These are phyloP conservation scores for Haematococcus lacustris DNA, from an alignment of 139 green algal genomes.

Conservation along the genomic window DNA sequence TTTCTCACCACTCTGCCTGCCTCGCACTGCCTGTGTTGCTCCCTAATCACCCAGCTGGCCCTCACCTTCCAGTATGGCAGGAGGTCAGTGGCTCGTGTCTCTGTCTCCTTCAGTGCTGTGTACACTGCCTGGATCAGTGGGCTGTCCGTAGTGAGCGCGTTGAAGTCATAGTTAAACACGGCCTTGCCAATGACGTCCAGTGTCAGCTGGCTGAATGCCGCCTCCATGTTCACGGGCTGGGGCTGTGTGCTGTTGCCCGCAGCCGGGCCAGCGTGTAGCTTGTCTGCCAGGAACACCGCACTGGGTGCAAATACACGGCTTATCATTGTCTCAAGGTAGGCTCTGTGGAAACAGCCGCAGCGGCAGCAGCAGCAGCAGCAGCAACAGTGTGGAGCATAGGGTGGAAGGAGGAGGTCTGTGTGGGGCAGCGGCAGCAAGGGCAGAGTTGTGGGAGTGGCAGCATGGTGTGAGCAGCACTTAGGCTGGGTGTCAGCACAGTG, in stretches of 20 bases:
- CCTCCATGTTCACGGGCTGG: slow-evolving; percentile 88
- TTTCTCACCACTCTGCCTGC: too few relatives aligned
- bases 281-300: slow-evolving; percentile 59
- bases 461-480: too few relatives aligned
- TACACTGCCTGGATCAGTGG: slow-evolving; percentile 95
- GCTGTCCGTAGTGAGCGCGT: slow-evolving; percentile 72
- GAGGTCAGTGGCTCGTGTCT: slow-evolving; percentile 91
- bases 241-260: slow-evolving; percentile 6
- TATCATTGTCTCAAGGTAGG: slow-evolving; percentile 91
- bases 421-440: too few relatives aligned
- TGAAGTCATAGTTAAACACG: slow-evolving; percentile 99
- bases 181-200: slow-evolving; percentile 93
- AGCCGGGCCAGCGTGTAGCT: slow-evolving; percentile 52
- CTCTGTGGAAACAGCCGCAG: slow-evolving; percentile 21
- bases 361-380: too few relatives aligned
- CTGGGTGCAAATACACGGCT: slow-evolving; percentile 73
- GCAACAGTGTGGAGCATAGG: too few relatives aligned
- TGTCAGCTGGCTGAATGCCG: slow-evolving; percentile 87
- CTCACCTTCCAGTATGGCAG: slow-evolving; percentile 90
- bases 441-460: too few relatives aligned
- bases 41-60: too few relatives aligned
- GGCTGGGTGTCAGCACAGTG: too few relatives aligned
- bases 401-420: too few relatives aligned
- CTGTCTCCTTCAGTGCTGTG: slow-evolving; percentile 97
- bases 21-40: too few relatives aligned